Base-by-base conservation (phyloP, 169 alveolate species). In the Neospora caninum region DNA sequence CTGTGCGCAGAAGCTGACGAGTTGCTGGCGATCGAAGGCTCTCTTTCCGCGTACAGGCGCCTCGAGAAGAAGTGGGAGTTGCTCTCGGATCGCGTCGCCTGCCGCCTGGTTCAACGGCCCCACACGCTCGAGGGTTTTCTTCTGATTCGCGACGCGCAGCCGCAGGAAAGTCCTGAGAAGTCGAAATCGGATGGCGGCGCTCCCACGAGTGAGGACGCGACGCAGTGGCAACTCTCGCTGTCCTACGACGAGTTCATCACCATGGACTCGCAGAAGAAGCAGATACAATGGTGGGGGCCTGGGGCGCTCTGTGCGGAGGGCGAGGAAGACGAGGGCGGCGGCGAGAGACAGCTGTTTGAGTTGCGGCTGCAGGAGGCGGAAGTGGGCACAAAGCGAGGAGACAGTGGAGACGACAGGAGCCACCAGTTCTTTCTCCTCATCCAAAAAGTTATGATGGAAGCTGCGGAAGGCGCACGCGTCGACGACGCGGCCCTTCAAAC, bases 161-260 rank as follows among this genome's bases (percentile, higher is more conserved):
- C 73, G 73, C 16, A 4, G 34, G 43, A 78, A n/a, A n/a, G 86
- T 10, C n/a, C 82, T 31, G 86, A 78, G 86, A 78, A 20, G 45
- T n/a, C 34, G 34, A 69, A 18, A 29, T 31, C 42, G 16, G 39
- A 6, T 7, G n/a, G 86, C 41, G 45, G 31, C 41, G 45, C 86
- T 25, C 43, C 86, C 29, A 2, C 41, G 39, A 82, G 89, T 36
- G 67, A 10, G n/a, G 89, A 43, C 20, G 18, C 1, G 43, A 16
- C 86, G 86, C 89, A 41, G 67, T 82, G 89, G 89, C 36, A 82
- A 7, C 41, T 82, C 38, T 82, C 89, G 41, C 89, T 82, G 29
- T 82, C 89, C 18, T 82, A 82, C 67, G 89, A 42, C 38, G 89
- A 82, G 67, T 82, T 41, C 89, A 82, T 82, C 25, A 29, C 89